Percentiles rank a stretch among this genome's conserved stretches.
phyloP scores from a whole-genome alignment of 2,329 filamentous ascomycete species.

The Microdochium bolleyi region DNA sequence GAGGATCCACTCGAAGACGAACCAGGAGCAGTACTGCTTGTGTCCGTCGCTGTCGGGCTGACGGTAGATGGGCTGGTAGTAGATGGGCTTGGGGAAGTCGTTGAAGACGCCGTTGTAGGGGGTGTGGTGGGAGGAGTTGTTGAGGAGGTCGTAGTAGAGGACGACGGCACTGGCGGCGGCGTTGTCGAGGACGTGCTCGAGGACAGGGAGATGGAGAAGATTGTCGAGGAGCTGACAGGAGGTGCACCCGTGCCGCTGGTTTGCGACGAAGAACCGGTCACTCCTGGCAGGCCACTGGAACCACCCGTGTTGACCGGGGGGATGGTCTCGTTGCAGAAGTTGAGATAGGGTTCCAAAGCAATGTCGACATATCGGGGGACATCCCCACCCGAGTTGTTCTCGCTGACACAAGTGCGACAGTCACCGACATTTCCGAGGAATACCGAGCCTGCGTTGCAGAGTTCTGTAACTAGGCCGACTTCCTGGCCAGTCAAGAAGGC shows the following conservation, averaged over 20 bases:
- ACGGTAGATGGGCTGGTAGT: slow-evolving; percentile 6
- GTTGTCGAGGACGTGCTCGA: slow-evolving; percentile 7
- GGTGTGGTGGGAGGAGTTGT: slow-evolving; percentile 1
- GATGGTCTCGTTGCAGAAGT: slow-evolving; percentile 29
- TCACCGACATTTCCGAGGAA: slow-evolving; percentile 27
- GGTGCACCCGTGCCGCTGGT: slow-evolving; percentile 9
- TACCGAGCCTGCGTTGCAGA: slow-evolving; percentile 34
- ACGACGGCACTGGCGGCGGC: not conserved
- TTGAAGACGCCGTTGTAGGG: slow-evolving; percentile 4
- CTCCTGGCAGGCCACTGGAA: slow-evolving; percentile 5
- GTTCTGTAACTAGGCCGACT: slow-evolving; percentile 33
- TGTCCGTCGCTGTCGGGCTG: slow-evolving; percentile 4
- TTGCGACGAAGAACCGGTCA: slow-evolving; percentile 3
- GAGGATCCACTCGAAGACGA: not conserved
- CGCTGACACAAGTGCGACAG: slow-evolving; percentile 35
- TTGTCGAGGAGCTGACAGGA: slow-evolving; percentile 4
- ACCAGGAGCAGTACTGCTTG: not conserved
- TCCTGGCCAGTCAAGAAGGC: slow-evolving; percentile 35
- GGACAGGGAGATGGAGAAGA: not conserved
- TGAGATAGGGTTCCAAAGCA: slow-evolving; percentile 27
- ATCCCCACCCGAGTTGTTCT: slow-evolving; percentile 15
- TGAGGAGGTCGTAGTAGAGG: not conserved
- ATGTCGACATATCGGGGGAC: slow-evolving; percentile 11
- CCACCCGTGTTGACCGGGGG: not conserved
- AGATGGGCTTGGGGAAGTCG: slow-evolving; percentile 1